Evolutionary conservation across 192 early-diverging fungal genomes (phyloP).

Genomic region (Rhizophagus prolifer): DNA sequence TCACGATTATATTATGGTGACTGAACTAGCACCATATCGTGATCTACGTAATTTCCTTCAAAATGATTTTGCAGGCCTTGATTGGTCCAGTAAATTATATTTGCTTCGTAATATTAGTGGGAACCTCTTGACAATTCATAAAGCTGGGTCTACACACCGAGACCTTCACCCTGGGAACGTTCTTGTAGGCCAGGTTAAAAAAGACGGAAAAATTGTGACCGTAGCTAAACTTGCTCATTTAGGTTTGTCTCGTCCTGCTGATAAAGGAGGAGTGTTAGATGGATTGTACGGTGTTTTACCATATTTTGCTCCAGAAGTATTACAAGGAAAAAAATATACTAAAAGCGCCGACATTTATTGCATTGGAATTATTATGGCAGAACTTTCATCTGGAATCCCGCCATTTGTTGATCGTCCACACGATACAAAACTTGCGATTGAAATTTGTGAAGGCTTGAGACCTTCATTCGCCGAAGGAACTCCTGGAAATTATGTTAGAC

Average conservation of each 20-base stretch:
- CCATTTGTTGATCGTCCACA: constrained; percentile 34
- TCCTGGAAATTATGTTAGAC: constrained; percentile 20
- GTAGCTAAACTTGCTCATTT: constrained; percentile 23
- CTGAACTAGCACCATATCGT: not conserved
- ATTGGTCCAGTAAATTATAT: constrained; percentile 16
- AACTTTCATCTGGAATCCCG: constrained; percentile 39
- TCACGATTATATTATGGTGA: constrained; percentile 12
- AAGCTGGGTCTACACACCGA: not conserved
- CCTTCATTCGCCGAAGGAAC: constrained; percentile 36
- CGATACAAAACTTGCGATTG: constrained; percentile 31
- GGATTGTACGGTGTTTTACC: constrained; percentile 16
- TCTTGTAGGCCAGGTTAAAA: constrained; percentile 9
- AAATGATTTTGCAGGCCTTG: not conserved
- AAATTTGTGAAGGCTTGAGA: constrained; percentile 37
- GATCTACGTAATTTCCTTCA: constrained; percentile 8
- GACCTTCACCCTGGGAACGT: constrained; percentile 9
- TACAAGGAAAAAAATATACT: constrained; percentile 26
- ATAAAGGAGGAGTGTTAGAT: not conserved
- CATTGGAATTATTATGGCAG: constrained; percentile 44
- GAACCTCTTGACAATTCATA: constrained; percentile 15
- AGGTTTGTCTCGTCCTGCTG: constrained; percentile 15
- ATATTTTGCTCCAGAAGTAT: constrained; percentile 19
- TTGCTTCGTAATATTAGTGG: constrained; percentile 7
- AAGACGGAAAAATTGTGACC: not conserved
- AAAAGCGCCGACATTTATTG: constrained; percentile 41